Percentiles rank a stretch among this genome's conserved stretches.
Conservation (phyloP, 78 protist genomes). For the Bodo saltans region DNA sequence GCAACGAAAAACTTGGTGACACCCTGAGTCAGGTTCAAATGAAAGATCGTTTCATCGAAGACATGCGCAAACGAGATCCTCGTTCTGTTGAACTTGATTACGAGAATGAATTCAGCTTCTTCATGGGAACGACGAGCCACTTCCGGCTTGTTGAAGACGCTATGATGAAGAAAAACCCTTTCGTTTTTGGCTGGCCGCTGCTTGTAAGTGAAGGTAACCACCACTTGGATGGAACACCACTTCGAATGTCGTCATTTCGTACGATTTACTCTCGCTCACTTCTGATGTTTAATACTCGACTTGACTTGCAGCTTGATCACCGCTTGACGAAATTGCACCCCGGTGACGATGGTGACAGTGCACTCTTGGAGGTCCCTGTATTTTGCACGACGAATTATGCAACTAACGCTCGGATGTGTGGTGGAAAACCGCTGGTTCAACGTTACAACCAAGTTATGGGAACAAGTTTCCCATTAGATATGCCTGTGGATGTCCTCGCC, state of each 20-base stretch:
- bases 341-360: not conserved
- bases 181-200: conserved; percentile 19
- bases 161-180: not conserved
- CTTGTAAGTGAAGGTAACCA: not conserved
- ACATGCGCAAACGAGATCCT: not conserved
- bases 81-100: not conserved
- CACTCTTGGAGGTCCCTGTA: not conserved
- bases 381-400: not conserved
- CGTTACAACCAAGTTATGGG: conserved; percentile 10
- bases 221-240: not conserved
- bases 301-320: not conserved
- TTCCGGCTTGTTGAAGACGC: not conserved
- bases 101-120: not conserved
- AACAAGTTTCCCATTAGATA: not conserved
- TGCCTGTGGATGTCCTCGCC: conserved; percentile 24
- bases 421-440: conserved; percentile 6
- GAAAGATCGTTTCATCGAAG: not conserved
- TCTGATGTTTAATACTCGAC: not conserved
- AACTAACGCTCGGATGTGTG: not conserved
- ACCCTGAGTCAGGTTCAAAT: not conserved
- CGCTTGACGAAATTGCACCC: not conserved
- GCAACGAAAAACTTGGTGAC: not conserved
- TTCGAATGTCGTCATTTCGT: not conserved
- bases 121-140: not conserved
- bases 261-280: not conserved